A percentile compares a stretch with the other conserved stretches of the same genome.
phyloP scores from a whole-genome alignment of 2,329 filamentous ascomycete species.

The Decorospora gaudefroyi region DNA sequence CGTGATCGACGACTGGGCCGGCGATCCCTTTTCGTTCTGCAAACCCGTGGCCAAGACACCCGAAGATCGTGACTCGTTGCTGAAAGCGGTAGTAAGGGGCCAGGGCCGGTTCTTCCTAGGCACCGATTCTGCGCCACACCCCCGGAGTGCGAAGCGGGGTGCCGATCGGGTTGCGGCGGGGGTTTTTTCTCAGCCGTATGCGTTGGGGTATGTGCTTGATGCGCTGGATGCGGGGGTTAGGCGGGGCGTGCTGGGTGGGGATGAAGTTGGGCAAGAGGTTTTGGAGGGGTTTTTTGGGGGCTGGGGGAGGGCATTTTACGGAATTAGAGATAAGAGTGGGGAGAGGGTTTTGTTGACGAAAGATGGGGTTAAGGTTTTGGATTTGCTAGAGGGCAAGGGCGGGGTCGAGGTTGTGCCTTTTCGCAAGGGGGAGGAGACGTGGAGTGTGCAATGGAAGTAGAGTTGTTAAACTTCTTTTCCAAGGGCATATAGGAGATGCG shows the following conservation, averaged over 20 bases:
- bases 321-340: slow-evolving; percentile 50
- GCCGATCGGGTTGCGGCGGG: slow-evolving; percentile 64
- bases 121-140: slow-evolving; percentile 72
- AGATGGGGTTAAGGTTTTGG: slow-evolving; percentile 59
- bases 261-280: slow-evolving; percentile 59
- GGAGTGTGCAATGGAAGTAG: slow-evolving; percentile 54
- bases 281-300: slow-evolving; percentile 62
- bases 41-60: slow-evolving; percentile 70
- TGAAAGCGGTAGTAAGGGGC: slow-evolving; percentile 62
- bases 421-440: slow-evolving; percentile 64
- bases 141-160: slow-evolving; percentile 63
- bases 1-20: slow-evolving; percentile 72
- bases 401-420: slow-evolving; percentile 68
- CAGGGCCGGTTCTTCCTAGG: slow-evolving; percentile 73
- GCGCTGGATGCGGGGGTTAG: slow-evolving; percentile 66
- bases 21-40: slow-evolving; percentile 77
- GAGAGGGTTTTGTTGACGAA: slow-evolving; percentile 63
- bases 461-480: too few relatives aligned
- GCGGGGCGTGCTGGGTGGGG: slow-evolving; percentile 58
- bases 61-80: slow-evolving; percentile 70
- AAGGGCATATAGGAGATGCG: too few relatives aligned
- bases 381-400: slow-evolving; percentile 56
- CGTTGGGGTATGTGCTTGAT: slow-evolving; percentile 67
- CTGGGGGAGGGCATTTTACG: slow-evolving; percentile 64
- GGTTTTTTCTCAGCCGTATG: slow-evolving; percentile 78